Conservation (phyloP, 805 yeast species). For the Blastobotrys peoriensis region DNA sequence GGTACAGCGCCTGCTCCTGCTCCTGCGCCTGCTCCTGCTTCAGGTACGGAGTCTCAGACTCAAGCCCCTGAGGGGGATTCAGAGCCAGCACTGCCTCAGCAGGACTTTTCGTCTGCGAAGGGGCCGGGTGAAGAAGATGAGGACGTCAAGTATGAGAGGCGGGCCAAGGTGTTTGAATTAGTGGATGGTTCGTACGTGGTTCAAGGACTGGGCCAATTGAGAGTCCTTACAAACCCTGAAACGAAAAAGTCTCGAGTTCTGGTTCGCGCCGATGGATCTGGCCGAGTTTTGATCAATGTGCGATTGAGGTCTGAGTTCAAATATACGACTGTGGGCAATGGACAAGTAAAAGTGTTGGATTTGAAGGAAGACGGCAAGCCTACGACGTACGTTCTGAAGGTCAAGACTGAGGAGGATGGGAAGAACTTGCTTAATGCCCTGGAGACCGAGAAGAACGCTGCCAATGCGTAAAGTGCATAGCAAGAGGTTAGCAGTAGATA, state of each 20-base stretch:
- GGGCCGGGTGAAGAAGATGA: slow-evolving; percentile 88
- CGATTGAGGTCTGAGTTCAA: slow-evolving; percentile 50
- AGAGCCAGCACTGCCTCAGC: slow-evolving; percentile 36
- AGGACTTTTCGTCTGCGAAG: slow-evolving; percentile 47
- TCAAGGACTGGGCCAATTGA: slow-evolving; percentile 75
- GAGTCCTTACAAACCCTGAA: slow-evolving; percentile 55
- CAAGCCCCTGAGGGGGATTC: not conserved
- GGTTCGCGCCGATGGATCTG: slow-evolving; percentile 84
- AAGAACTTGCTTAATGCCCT: slow-evolving; percentile 34
- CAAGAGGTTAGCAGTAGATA: no score
- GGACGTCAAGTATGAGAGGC: slow-evolving; percentile 52
- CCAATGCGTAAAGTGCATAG: no score
- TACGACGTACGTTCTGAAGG: slow-evolving; percentile 64
- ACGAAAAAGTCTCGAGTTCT: slow-evolving; percentile 64
- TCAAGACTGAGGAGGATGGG: slow-evolving; percentile 72
- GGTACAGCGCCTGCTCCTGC: not conserved
- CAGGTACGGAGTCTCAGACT: slow-evolving; percentile 4
- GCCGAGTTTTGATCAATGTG: slow-evolving; percentile 68
- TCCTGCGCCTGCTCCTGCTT: slow-evolving; percentile 5
- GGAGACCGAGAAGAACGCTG: slow-evolving; percentile 2
- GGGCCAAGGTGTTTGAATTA: slow-evolving; percentile 64
- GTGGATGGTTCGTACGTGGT: slow-evolving; percentile 39
- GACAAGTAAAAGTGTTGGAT: slow-evolving; percentile 59
- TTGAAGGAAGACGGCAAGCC: slow-evolving; percentile 48
- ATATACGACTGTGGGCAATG: slow-evolving; percentile 60